Conservation (phyloP, 148 eudicot genomes). For the Cornus florida region DNA sequence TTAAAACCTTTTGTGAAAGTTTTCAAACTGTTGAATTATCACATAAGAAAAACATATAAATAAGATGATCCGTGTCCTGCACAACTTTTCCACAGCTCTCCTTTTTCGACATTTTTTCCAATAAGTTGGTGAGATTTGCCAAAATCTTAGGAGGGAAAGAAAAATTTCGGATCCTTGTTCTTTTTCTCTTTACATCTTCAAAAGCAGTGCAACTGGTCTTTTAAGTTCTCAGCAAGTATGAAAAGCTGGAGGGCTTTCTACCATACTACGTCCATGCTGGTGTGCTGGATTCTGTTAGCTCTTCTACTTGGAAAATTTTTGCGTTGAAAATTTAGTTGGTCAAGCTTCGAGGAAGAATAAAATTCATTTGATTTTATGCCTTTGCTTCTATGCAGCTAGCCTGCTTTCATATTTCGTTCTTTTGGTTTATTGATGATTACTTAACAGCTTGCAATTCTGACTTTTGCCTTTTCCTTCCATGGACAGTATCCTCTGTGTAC, state of each 20-base stretch:
- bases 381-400: not conserved
- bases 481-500: conserved; percentile 27
- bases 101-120: too few species aligned
- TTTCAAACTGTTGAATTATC: too few species aligned
- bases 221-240: not conserved
- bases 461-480: conserved; percentile 9
- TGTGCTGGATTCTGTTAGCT: too few species aligned
- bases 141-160: not conserved
- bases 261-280: too few species aligned
- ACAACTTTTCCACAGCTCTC: too few species aligned
- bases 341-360: not conserved
- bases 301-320: conserved; percentile 2
- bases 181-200: not conserved
- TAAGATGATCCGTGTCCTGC: too few species aligned
- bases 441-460: conserved; percentile 5
- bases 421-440: not conserved
- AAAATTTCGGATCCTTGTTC: not conserved
- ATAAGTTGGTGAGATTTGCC: not conserved
- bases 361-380: not conserved
- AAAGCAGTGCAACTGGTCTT: not conserved
- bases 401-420: not conserved
- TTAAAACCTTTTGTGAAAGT: not conserved
- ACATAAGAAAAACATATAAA: too few species aligned
- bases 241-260: too few species aligned
- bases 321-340: not conserved